phyloP scores from a whole-genome alignment of 2,329 filamentous ascomycete species.

The Chaetomiaceae sp. region DNA sequence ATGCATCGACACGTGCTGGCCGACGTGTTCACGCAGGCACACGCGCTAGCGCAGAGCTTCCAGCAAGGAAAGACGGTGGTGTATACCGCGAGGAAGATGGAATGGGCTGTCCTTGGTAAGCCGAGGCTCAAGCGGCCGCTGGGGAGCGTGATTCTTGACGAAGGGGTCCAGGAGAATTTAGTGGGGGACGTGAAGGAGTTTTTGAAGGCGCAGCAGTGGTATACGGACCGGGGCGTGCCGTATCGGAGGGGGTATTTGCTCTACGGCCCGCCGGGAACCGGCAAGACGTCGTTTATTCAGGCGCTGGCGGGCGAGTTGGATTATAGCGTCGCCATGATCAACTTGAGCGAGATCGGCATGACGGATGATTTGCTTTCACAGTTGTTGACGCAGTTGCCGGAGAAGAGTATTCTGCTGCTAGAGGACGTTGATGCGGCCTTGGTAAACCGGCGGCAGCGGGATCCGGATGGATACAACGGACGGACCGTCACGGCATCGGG shows the following conservation, averaged over 20 bases:
- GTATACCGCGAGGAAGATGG: constrained; percentile 77
- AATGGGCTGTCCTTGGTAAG: constrained; percentile 81
- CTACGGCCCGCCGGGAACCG: constrained; percentile 84
- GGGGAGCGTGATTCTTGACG: constrained; percentile 79
- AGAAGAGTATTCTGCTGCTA: constrained; percentile 74
- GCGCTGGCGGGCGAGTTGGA: constrained; percentile 88
- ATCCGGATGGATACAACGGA: constrained; percentile 78
- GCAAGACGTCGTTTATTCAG: constrained; percentile 95
- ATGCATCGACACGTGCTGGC: constrained; percentile 85
- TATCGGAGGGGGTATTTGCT: constrained; percentile 86
- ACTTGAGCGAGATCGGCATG: constrained; percentile 82
- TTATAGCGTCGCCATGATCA: constrained; percentile 88
- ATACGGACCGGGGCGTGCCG: constrained; percentile 88
- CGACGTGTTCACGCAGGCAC: constrained; percentile 82
- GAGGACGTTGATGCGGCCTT: constrained; percentile 94
- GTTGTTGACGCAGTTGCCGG: constrained; percentile 78
- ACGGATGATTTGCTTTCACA: constrained; percentile 87
- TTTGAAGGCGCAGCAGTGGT: constrained; percentile 75
- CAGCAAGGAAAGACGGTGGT: constrained; percentile 92
- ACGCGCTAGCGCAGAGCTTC: constrained; percentile 70
- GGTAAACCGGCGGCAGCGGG: constrained; percentile 70
- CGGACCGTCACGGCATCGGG: constrained; percentile 93
- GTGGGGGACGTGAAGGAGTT: constrained; percentile 81
- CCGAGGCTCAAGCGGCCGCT: constrained; percentile 82
- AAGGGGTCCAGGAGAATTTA: constrained; percentile 77